Base-by-base conservation (phyloP, 371 early-diverging fungal species). In the Fennellomyces sp. region DNA sequence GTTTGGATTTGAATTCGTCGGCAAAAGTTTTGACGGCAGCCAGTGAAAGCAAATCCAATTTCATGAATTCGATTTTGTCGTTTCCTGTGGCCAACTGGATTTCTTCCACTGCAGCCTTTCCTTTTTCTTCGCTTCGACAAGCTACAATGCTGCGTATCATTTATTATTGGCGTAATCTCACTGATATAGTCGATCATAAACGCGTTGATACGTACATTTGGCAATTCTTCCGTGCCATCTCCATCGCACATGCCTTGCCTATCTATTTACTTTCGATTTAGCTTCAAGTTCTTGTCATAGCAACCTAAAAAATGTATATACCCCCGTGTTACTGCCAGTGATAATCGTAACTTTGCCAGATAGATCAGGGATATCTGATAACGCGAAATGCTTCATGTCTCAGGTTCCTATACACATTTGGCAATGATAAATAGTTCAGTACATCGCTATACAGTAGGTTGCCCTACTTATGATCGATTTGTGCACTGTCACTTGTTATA, bases 41-140 rank as follows among this genome's bases (percentile, higher is more conserved):
- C 29, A 90, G 65, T 19, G 79, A 80, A 30, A 84, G 65, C 59
- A 91, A 61, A 62, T 93, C 84, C 48, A 91, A 64, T 12, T 75
- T 56, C 66, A 86, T 75, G 45, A 85, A 77, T 15, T 82, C 83
- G 19, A 89, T 72, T 1, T 82, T 73, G 7, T 65, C 62, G 49
- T 81, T 80, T 15, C 70, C 82, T 4, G 82, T 87, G 58, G 80
- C 80, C 23, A 72, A 39, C 58, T 80, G 74, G 36, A 91, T 73
- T 25, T 70, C 70, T 10, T 76, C 81, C 12, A 86, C 75, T 0
- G 83, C 88, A 2, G 65, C 65, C 21, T 66, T 26, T 7, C 81
- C 79, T 13, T 75, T 76, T 48, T 75, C 65, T 12, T 64, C 54
- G 58, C 72, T 76, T 13, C 91, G 80, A 65, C 87, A 86, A 2